Base-by-base conservation (phyloP, 202 grass and related monocot genomes). In the Brachypodium distachyon region DNA sequence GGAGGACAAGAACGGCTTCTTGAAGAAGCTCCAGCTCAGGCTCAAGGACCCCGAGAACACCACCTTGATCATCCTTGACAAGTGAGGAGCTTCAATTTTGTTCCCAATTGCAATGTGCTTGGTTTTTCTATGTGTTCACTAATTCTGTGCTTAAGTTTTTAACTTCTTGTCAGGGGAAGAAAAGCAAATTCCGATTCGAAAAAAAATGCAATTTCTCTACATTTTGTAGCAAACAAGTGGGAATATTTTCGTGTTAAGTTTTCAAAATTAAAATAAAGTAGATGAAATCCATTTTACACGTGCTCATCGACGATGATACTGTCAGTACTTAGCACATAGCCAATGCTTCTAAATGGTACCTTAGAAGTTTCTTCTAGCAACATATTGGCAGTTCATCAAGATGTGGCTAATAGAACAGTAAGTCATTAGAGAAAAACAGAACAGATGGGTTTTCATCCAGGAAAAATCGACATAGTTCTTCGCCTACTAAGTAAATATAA, bases 31-130 rank as follows among this genome's bases (percentile, higher is more conserved):
- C 1, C 47, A n/a, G 38, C 72, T 76, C 83, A 79, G 56, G 77
- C 76, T 94, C 59, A 94, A 91, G 85, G 85, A 94, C 64, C 88
- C 92, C 34, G 85, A 67, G 70, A 88, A 88, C 73, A 91, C 88
- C 65, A 91, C 85, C 73, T 78, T 94, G 67, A 81, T 86, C 79
- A 84, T 94, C 53, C 76, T 94, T 70, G 88, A 94, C 77, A 91
- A 94, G 92, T 94, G 71, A 86, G 92, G 14, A 13, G n/a, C 37
- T 74, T 2, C 3, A 80, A 21, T 22, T 12, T 44, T 54, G 22
- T 44, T 58, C 4, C 2, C 42, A 44, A 41, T 31, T 46, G 59
- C 62, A 67, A 83, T 83, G 71, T 67, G 46, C 28, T 75, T 55
- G 8, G 1, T 67, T 77, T 25, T 47, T 18, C 25, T 23, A 19